These are phyloP conservation scores for Xylaria flabelliformis DNA, from an alignment of 495 filamentous ascomycete genomes.

Conservation along the genomic window DNA sequence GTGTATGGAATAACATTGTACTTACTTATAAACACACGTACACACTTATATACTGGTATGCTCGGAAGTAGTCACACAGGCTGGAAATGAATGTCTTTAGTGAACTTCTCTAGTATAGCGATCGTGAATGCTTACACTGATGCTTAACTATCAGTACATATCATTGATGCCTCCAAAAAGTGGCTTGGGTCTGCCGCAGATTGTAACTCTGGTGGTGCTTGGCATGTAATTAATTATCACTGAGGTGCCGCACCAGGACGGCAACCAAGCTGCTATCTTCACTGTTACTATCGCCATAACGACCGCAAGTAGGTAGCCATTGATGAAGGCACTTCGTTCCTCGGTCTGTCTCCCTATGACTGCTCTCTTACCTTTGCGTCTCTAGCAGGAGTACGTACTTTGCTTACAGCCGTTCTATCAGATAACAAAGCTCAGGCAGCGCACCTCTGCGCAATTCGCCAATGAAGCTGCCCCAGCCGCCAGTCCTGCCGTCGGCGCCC, in stretches of 20 bases:
- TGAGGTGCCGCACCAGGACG: too few relatives aligned
- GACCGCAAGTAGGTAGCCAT: not conserved
- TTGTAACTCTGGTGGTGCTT: not conserved
- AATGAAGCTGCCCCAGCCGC: not conserved
- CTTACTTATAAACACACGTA: too few relatives aligned
- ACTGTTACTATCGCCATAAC: not conserved
- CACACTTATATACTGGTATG: too few relatives aligned
- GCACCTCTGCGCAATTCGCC: not conserved
- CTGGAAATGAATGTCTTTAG: too few relatives aligned
- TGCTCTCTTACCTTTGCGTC: not conserved
- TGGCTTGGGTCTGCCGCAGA: not conserved
- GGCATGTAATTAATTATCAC: not conserved
- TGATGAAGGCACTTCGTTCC: not conserved
- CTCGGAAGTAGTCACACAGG: too few relatives aligned
- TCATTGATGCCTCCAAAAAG: not conserved
- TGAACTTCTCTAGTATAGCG: too few relatives aligned
- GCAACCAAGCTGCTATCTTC: not conserved
- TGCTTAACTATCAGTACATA: too few relatives aligned
- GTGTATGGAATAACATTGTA: too few relatives aligned
- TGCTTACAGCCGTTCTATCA: not conserved
- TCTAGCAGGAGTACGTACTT: not conserved
- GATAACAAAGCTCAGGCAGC: not conserved
- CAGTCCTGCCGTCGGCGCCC: not conserved
- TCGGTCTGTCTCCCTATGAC: not conserved
- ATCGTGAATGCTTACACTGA: too few relatives aligned